These are phyloP conservation scores for Lasiosphaeria miniovina DNA, from an alignment of 495 filamentous ascomycete species.

Conservation along the genomic window DNA sequence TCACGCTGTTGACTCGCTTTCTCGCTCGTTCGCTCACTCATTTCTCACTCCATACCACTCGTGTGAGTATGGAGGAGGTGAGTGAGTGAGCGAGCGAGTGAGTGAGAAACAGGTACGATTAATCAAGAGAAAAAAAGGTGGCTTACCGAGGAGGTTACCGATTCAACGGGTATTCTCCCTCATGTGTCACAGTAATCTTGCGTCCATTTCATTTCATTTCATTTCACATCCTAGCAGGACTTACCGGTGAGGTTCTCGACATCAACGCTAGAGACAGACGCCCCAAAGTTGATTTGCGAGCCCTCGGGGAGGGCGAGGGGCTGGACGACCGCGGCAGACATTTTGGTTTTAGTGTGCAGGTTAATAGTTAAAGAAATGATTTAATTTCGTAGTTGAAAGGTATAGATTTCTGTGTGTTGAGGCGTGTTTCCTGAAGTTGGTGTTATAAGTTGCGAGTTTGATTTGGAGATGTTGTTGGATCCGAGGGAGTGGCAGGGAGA, in stretches of 20 bases:
- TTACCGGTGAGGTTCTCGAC: constrained; percentile 59
- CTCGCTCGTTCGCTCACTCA: too few species aligned
- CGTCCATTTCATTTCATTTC: constrained; percentile 7
- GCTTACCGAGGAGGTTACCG: constrained; percentile 56
- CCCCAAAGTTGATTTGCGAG: constrained; percentile 58
- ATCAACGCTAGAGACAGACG: constrained; percentile 51
- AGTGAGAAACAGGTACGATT: too few species aligned
- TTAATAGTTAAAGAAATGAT: not conserved
- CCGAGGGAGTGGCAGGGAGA: too few species aligned
- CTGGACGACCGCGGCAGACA: constrained; percentile 27
- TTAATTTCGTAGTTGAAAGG: not conserved
- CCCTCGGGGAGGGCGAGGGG: constrained; percentile 44
- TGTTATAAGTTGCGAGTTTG: too few species aligned
- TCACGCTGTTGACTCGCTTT: not conserved
- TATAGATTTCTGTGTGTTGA: not conserved
- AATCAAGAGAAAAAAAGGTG: not conserved
- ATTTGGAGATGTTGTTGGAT: too few species aligned
- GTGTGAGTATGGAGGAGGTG: not conserved
- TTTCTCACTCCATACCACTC: too few species aligned
- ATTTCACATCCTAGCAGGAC: constrained; percentile 3
- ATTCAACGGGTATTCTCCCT: constrained; percentile 52
- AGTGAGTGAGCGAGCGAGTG: not conserved
- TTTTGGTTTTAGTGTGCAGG: constrained; percentile 2
- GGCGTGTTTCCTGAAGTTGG: too few species aligned
- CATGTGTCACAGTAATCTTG: constrained; percentile 16